These are phyloP conservation scores for Talaromyces albobiverticillius DNA, from an alignment of 2,329 filamentous ascomycete species.

Conservation along the genomic window DNA sequence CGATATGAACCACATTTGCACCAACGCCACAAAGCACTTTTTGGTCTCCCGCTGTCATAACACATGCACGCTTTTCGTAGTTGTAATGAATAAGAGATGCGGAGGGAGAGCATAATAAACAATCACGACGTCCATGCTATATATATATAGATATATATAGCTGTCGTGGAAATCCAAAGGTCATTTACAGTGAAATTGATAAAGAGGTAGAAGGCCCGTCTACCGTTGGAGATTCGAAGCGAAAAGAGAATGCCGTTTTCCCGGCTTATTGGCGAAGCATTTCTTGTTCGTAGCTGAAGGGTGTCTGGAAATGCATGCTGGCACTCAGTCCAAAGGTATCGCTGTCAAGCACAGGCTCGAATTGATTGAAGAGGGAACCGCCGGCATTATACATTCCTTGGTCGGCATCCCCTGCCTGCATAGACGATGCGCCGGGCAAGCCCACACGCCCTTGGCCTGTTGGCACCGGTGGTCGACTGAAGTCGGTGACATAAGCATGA, in stretches of 20 bases:
- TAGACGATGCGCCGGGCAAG: slow-evolving; percentile 42
- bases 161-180: background rate
- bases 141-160: background rate
- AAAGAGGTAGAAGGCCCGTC: background rate
- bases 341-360: slow-evolving; percentile 84
- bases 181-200: background rate
- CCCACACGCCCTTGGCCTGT: slow-evolving; percentile 39
- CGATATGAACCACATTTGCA: slow-evolving; percentile 4
- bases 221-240: background rate
- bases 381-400: slow-evolving; percentile 42
- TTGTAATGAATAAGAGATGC: slow-evolving; percentile 3
- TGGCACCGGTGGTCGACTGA: slow-evolving; percentile 42
- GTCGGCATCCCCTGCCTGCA: slow-evolving; percentile 35
- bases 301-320: slow-evolving; percentile 90
- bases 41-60: slow-evolving; percentile 16
- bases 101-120: background rate
- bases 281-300: slow-evolving; percentile 56
- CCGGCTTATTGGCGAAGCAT: slow-evolving; percentile 28
- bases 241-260: no score
- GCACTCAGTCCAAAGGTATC: slow-evolving; percentile 91
- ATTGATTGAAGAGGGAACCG: slow-evolving; percentile 62
- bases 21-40: slow-evolving; percentile 17
- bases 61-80: slow-evolving; percentile 14
- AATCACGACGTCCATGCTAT: background rate
- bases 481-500: slow-evolving; percentile 61